phyloP scores from a whole-genome alignment of 1,139 yeast species.

The Lipomyces yarrowii region DNA sequence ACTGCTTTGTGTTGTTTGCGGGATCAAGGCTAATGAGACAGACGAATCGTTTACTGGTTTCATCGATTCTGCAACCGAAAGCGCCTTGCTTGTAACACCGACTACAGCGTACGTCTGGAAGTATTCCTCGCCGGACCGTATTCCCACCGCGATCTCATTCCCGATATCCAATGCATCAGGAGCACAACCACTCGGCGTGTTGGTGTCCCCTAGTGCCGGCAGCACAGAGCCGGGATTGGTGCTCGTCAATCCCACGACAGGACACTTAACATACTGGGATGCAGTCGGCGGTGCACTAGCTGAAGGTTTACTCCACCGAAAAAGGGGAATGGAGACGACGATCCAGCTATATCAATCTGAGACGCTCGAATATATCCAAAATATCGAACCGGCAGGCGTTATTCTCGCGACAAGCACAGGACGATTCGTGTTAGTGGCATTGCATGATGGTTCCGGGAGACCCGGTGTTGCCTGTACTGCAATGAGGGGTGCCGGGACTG shows the following conservation, averaged over 20 bases:
- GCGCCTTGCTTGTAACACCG: constrained; percentile 57
- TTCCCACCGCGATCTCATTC: constrained; percentile 56
- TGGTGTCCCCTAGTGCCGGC: constrained; percentile 68
- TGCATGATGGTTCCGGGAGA: constrained; percentile 71
- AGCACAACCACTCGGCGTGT: constrained; percentile 58
- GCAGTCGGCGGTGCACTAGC: constrained; percentile 70
- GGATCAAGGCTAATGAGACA: constrained; percentile 14
- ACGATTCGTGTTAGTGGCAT: constrained; percentile 61
- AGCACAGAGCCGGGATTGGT: constrained; percentile 70
- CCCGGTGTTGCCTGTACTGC: constrained; percentile 43
- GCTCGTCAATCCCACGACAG: constrained; percentile 57
- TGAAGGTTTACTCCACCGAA: constrained; percentile 55
- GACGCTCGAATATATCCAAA: constrained; percentile 57
- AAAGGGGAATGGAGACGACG: constrained; percentile 45
- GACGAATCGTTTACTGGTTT: constrained; percentile 48
- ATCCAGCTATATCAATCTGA: constrained; percentile 54
- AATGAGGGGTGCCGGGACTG: constrained; percentile 37
- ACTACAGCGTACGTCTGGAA: constrained; percentile 68
- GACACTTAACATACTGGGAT: constrained; percentile 64
- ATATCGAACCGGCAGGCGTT: constrained; percentile 76
- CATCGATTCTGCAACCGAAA: constrained; percentile 57
- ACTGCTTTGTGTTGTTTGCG: constrained; percentile 19
- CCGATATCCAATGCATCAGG: constrained; percentile 42
- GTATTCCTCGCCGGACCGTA: constrained; percentile 59
- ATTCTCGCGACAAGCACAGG: constrained; percentile 72